Percentiles rank a stretch among this genome's conserved stretches.
These are phyloP conservation scores for Leccinum subfulvum DNA, from an alignment of 1,284 basidiomycete species.

Conservation along the genomic window DNA sequence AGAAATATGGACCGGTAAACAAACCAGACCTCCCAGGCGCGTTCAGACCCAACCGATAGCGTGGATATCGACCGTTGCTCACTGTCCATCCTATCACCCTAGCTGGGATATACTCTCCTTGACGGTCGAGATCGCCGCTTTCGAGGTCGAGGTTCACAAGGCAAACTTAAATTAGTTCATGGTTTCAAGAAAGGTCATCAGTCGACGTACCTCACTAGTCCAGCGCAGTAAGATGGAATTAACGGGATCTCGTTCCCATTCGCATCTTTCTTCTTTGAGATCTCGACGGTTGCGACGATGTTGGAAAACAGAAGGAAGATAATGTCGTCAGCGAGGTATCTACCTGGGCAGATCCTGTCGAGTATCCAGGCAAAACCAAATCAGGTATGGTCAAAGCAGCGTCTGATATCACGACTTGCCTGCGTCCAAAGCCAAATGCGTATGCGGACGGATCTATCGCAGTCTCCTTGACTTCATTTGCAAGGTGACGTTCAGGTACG, in stretches of 20 bases:
- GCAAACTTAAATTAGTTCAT: neutral
- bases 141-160: neutral
- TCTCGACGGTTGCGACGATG: slow-evolving; percentile 16
- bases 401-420: neutral
- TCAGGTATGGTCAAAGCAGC: neutral
- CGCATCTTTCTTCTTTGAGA: slow-evolving; percentile 15
- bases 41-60: neutral
- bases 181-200: neutral
- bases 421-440: slow-evolving; percentile 22
- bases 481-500: slow-evolving; percentile 17
- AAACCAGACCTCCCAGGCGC: neutral
- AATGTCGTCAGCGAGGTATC: slow-evolving; percentile 19
- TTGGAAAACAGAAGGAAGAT: slow-evolving; percentile 20
- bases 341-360: slow-evolving; percentile 23
- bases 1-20: neutral
- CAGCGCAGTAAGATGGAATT: slow-evolving; percentile 7
- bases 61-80: neutral
- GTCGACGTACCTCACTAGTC: slow-evolving; percentile 19
- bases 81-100: neutral
- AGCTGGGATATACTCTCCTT: neutral
- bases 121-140: neutral
- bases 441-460: slow-evolving; percentile 19
- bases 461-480: slow-evolving; percentile 7
- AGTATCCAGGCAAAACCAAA: neutral
- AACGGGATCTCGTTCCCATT: slow-evolving; percentile 12